Percentiles rank a stretch among this genome's conserved stretches.
phyloP scores from a whole-genome alignment of 1,139 yeast genomes.

The Lodderomyces oxycetoniae region DNA sequence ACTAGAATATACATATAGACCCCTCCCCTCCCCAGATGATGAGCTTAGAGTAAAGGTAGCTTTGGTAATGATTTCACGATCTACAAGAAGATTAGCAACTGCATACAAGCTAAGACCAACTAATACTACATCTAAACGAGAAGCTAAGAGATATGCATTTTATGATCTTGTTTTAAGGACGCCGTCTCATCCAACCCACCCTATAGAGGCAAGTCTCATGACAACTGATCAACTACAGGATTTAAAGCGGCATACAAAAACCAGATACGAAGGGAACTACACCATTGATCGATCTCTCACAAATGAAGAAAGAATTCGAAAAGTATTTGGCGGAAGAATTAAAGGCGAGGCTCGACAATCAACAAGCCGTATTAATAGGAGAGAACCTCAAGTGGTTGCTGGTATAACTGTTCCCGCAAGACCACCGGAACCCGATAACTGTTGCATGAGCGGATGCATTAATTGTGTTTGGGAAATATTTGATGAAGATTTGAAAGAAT shows the following conservation, averaged over 20 bases:
- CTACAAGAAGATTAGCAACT: slow-evolving; percentile 6
- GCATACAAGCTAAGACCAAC: slow-evolving; percentile 8
- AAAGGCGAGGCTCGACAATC: slow-evolving; percentile 51
- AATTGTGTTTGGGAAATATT: slow-evolving; percentile 96
- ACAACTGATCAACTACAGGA: slow-evolving; percentile 17
- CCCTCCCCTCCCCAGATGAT: too few species aligned
- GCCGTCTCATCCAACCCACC: slow-evolving; percentile 30
- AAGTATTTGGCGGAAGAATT: slow-evolving; percentile 55
- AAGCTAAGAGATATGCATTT: slow-evolving; percentile 23
- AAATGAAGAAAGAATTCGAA: slow-evolving; percentile 46
- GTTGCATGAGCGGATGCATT: slow-evolving; percentile 96
- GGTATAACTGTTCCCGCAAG: slow-evolving; percentile 74
- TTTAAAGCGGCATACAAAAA: slow-evolving; percentile 20
- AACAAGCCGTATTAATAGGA: slow-evolving; percentile 45
- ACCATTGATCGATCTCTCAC: slow-evolving; percentile 28
- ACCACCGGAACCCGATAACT: slow-evolving; percentile 89
- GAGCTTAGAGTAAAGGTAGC: too few species aligned
- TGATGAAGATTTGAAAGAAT: slow-evolving; percentile 80
- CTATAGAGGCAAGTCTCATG: slow-evolving; percentile 31
- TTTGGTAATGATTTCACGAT: background rate
- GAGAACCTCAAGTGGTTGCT: slow-evolving; percentile 47
- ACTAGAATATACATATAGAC: too few species aligned
- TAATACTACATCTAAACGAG: slow-evolving; percentile 4
- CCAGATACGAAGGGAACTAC: slow-evolving; percentile 47
- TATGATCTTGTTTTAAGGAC: slow-evolving; percentile 37